Evolutionary conservation across 1,139 yeast species (phyloP).

Genomic region (Scheffersomyces segobiensis): DNA sequence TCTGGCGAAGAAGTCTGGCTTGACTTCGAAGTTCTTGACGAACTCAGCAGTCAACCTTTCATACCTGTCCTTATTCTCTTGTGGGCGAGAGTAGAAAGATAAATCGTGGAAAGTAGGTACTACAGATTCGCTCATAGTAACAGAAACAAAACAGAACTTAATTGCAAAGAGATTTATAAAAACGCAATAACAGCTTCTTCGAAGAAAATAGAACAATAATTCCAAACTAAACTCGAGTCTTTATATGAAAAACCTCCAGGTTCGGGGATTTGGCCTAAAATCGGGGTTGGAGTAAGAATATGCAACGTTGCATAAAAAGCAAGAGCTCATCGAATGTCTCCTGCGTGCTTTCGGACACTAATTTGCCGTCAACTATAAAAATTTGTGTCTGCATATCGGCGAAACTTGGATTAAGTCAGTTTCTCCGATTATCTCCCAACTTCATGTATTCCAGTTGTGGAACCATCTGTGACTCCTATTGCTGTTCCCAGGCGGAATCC

Average conservation of each 20-base stretch:
- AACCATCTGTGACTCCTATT: neutral
- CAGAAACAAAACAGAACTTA: neutral
- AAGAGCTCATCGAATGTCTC: neutral
- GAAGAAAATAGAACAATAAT: neutral
- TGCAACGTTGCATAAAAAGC: neutral
- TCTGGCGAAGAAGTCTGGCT: conserved; percentile 51
- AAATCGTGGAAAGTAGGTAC: conserved; percentile 38
- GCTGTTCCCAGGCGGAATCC: neutral
- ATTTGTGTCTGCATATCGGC: neutral
- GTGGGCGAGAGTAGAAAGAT: conserved; percentile 34
- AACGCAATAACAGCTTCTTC: neutral
- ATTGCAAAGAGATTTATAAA: neutral
- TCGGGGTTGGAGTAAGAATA: neutral
- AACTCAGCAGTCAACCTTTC: conserved; percentile 21
- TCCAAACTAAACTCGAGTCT: neutral
- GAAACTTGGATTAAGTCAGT: neutral
- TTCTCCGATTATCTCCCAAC: neutral
- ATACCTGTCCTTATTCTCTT: conserved; percentile 27
- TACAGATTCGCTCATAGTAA: conserved; percentile 1
- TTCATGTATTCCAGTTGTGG: neutral
- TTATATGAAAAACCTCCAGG: neutral
- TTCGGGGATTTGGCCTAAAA: neutral
- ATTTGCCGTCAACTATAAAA: neutral
- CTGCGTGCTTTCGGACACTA: neutral
- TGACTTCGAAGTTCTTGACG: conserved; percentile 16